Evolutionary conservation across 345 rosid species (phyloP), one percentile per base, ranked within the genome.

Genomic region (Camelina sativa): DNA sequence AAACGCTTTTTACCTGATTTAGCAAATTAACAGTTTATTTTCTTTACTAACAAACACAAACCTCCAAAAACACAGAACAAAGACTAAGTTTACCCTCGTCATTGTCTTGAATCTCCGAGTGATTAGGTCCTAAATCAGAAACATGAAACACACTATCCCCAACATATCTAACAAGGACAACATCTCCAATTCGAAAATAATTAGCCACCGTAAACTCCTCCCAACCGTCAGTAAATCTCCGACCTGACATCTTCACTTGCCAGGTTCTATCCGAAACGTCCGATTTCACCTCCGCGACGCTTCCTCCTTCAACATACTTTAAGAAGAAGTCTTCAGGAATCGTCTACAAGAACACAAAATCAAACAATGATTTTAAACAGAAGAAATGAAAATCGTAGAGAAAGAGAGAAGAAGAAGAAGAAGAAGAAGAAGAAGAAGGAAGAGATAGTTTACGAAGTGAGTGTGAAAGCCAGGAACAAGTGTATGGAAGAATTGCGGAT

Each of bases 281-380:
- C 2, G 73, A 66, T 17, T 28, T 74, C 10, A 74, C 40, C 51
- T 20, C 35, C 2, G 52, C 71, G 12, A 62, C 3, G 25, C 6
- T 8, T 4, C 2, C 41, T 30, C 17, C 63, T 51, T 63, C 19
- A 3, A 63, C 10, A n/a, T 63, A 53, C 60, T 63, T 10, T 4
- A n/a, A 53, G 76, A 43, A 73, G 70, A 63, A 73, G 23, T 25
- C 46, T 28, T 38, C 32, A 52, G 70, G 76, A 54, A 73, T 63
- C 43, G 11, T 43, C 76, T 73, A 22, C 40, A 60, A 15, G 51
- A 53, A 67, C 51, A 68, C 17, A 9, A 34, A 9, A 34, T 1
- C 9, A 10, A 25, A 23, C 2, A 9, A 65, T 16, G 9, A 4
- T 28, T 28, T 3, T 1, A 30, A 17, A 28, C 5, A 43, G 8